phyloP scores from a whole-genome alignment of 495 filamentous ascomycete species.

The Aspergillus bridgeri region DNA sequence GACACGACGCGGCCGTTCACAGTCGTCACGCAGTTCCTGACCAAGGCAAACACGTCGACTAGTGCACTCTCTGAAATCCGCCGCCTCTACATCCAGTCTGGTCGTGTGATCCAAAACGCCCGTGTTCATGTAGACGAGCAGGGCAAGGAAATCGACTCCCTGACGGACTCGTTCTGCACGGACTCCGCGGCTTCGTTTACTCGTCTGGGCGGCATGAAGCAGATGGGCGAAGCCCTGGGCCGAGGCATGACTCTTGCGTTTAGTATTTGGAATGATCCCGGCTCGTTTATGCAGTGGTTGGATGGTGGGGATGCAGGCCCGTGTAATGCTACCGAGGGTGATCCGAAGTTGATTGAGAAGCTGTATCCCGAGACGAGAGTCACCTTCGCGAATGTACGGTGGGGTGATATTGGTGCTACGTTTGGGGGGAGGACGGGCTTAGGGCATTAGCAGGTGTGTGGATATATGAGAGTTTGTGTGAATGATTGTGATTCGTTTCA shows the following conservation, averaged over 20 bases:
- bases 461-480: too few species aligned
- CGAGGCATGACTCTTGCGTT: conserved; percentile 66
- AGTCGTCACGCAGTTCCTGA: conserved; percentile 65
- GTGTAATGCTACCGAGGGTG: conserved; percentile 47
- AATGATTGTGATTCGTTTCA: too few species aligned
- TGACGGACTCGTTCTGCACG: conserved; percentile 26
- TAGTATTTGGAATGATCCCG: conserved; percentile 59
- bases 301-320: conserved; percentile 55
- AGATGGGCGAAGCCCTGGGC: conserved; percentile 35
- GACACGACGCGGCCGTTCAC: conserved; percentile 61
- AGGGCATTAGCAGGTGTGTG: too few species aligned
- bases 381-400: conserved; percentile 34
- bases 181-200: conserved; percentile 15
- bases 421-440: neutral
- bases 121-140: conserved; percentile 17
- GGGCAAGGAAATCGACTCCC: conserved; percentile 18
- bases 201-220: conserved; percentile 25
- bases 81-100: conserved; percentile 60
- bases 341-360: conserved; percentile 27
- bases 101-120: conserved; percentile 46
- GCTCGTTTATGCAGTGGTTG: conserved; percentile 62
- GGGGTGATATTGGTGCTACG: conserved; percentile 38
- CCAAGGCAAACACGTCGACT: conserved; percentile 38
- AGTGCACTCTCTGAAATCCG: conserved; percentile 55
- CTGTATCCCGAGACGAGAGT: conserved; percentile 28